Evolutionary conservation across 495 filamentous ascomycete species (phyloP).

Genomic region (Talaromyces liani): DNA sequence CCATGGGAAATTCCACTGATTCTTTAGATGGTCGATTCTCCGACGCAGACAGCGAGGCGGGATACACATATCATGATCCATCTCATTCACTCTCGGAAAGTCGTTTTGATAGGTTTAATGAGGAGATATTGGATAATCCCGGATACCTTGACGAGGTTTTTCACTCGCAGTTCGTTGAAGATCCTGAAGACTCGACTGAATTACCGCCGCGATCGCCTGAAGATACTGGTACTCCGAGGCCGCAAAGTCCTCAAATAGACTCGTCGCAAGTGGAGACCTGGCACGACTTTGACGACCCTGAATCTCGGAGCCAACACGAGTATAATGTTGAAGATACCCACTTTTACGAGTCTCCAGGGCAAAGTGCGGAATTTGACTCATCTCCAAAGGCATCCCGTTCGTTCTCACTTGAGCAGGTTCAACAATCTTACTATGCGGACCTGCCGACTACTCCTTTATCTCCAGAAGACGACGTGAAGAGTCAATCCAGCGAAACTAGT

Average conservation of each 20-base stretch:
- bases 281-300: slow-evolving; percentile 7
- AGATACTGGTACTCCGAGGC: slow-evolving; percentile 13
- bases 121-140: slow-evolving; percentile 37
- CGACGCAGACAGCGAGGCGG: slow-evolving; percentile 33
- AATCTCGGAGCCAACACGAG: not conserved
- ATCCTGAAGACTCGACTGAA: slow-evolving; percentile 19
- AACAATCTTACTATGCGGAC: not conserved
- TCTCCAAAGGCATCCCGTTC: not conserved
- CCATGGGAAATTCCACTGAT: slow-evolving; percentile 26
- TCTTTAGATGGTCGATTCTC: slow-evolving; percentile 39
- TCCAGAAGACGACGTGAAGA: not conserved
- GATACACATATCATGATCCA: slow-evolving; percentile 19
- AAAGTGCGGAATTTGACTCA: not conserved
- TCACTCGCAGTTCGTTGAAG: slow-evolving; percentile 36
- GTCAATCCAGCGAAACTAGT: slow-evolving; percentile 1
- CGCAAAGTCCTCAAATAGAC: slow-evolving; percentile 9
- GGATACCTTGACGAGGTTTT: slow-evolving; percentile 43
- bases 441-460: not conserved
- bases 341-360: not conserved
- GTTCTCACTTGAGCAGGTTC: not conserved
- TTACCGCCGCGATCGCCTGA: slow-evolving; percentile 3
- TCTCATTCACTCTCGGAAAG: slow-evolving; percentile 24
- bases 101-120: slow-evolving; percentile 21
- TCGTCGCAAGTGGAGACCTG: slow-evolving; percentile 2
- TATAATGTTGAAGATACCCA: not conserved